Percentiles rank a stretch among this genome's conserved stretches.
Evolutionary conservation across 2,329 filamentous ascomycete species (phyloP).

Genomic region (Ophiostoma angusticollis): DNA sequence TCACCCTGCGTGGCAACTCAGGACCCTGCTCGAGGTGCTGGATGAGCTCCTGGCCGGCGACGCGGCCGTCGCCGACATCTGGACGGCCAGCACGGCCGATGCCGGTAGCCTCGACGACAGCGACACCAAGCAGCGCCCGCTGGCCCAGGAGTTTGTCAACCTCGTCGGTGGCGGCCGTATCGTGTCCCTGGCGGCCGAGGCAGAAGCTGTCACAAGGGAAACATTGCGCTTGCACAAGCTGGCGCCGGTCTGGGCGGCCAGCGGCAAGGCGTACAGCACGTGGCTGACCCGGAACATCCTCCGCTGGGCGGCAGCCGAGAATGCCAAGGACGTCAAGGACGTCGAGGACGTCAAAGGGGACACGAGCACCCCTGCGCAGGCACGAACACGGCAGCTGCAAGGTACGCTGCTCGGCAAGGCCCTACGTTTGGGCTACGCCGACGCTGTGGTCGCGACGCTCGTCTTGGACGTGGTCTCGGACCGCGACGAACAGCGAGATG

Average conservation of each 20-base stretch:
- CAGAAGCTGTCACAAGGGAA: constrained; percentile 34
- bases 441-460: constrained; percentile 26
- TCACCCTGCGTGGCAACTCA: constrained; percentile 31
- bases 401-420: constrained; percentile 43
- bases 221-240: constrained; percentile 11
- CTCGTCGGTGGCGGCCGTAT: constrained; percentile 37
- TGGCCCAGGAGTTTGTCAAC: constrained; percentile 31
- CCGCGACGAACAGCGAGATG: constrained; percentile 5
- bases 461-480: constrained; percentile 23
- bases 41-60: constrained; percentile 28
- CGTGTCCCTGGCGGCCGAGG: constrained; percentile 40
- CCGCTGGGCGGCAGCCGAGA: constrained; percentile 26
- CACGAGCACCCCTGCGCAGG: no score
- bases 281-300: constrained; percentile 61
- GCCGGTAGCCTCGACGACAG: no score
- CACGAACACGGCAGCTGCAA: no score
- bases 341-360: no score
- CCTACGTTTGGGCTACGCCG: constrained; percentile 58
- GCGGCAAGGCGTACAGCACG: constrained; percentile 48
- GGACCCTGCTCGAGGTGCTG: constrained; percentile 31
- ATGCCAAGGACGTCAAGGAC: constrained; percentile 25
- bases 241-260: constrained; percentile 43
- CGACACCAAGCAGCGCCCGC: constrained; percentile 19
- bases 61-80: constrained; percentile 24
- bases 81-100: constrained; percentile 20